Evolutionary conservation across 1,284 basidiomycete species (phyloP).

Genomic region (Fistulina hepatica): DNA sequence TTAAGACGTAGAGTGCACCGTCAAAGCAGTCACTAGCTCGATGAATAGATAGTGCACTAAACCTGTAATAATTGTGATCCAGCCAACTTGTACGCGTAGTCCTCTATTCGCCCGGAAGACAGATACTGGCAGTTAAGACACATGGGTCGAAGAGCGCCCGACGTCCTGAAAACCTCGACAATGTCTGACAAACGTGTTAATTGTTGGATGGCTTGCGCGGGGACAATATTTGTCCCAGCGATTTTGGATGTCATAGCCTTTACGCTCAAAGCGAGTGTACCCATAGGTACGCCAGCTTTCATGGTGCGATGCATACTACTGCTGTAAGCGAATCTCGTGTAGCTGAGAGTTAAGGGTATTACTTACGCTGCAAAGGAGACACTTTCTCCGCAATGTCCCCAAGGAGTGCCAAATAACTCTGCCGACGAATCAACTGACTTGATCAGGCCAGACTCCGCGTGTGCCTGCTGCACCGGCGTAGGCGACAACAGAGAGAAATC

Average conservation of each 20-base stretch:
- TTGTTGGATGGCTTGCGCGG: constrained; percentile 10
- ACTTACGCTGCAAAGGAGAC: constrained; percentile 14
- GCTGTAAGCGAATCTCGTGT: neutral
- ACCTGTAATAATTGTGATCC: no score
- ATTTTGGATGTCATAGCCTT: constrained; percentile 14
- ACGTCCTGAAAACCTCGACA: constrained; percentile 11
- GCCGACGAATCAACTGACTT: constrained; percentile 7
- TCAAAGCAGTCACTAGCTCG: no score
- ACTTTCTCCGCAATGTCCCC: constrained; percentile 16
- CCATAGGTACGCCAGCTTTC: constrained; percentile 6
- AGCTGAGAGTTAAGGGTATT: neutral
- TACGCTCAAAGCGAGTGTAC: constrained; percentile 13
- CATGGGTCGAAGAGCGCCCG: constrained; percentile 14
- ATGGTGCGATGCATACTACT: constrained; percentile 12
- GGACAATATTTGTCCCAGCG: constrained; percentile 10
- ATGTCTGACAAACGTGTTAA: constrained; percentile 9
- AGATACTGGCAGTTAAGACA: constrained; percentile 14
- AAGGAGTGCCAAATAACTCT: constrained; percentile 15
- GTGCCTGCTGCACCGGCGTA: constrained; percentile 13
- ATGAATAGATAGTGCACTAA: no score
- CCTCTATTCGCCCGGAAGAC: constrained; percentile 8
- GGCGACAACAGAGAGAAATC: constrained; percentile 8
- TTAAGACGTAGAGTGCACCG: no score
- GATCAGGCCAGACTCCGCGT: constrained; percentile 8
- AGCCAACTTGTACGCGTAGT: no score